Evolutionary conservation across 305 asterid species (phyloP), one percentile per base, ranked within the genome.

Genomic region (Plantago lanceolata): DNA sequence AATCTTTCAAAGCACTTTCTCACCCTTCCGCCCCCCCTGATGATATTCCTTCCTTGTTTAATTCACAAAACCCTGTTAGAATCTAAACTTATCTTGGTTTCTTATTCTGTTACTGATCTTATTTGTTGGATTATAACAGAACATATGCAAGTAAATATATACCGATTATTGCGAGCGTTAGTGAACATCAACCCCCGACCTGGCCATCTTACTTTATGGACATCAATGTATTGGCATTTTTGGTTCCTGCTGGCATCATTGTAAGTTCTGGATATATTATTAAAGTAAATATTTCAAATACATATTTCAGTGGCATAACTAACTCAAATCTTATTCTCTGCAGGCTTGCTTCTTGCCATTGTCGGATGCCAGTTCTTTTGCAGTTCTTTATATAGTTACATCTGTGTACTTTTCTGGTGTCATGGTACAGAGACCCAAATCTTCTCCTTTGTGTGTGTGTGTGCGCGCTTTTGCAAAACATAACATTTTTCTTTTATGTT

Each of bases 121-220:
- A 53, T 28, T 40, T 48, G n/a, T 29, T 44, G 53, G 59, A 48
- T 69, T 68, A 78, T 67, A 73, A 61, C 95, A 93, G 99, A 73
- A 93, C 99, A 48, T 93, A 93, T 75, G 99, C 99, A 33, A 93
- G 97, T 90, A 93, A 93, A 81, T 93, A 93, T 73, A 93, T 93
- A 82, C 99, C 99, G 40, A 93, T 93, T 57, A 93, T 93, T 68
- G 99, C 99, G 48, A 93, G 99, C 63, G 99, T 93, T 64, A 93
- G 99, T 68, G 99, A 90, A 77, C 97, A 93, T 68, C 99, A 93
- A 66, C 99, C 97, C 0, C 99, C 99, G 63, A 90, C 99, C 48
- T 93, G 99, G 99, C 99, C 99, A 19, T 90, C 99, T 60, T 93
- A 93, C 84, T 90, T 93, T 64, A 93, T 93, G 99, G 97, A 93